Percentiles rank a stretch among this genome's conserved stretches.
Evolutionary conservation across 2,329 filamentous ascomycete species (phyloP).

Genomic region (Eutypella sp.): DNA sequence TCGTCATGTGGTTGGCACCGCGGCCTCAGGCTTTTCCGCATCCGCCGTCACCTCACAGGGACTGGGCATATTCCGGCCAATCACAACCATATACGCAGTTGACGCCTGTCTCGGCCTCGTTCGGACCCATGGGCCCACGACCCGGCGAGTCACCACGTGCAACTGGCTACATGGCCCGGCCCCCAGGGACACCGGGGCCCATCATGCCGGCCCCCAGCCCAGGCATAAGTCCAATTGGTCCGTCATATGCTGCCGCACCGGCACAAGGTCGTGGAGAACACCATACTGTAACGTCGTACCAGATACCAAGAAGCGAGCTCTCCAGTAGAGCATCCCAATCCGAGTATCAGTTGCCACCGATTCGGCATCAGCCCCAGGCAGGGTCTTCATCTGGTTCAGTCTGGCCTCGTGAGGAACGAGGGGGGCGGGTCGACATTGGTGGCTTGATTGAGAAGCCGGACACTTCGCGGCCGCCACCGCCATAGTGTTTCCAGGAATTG

Average conservation of each 20-base stretch:
- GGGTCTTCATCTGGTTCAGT: constrained; percentile 17
- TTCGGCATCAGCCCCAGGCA: constrained; percentile 29
- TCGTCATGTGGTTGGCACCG: constrained; percentile 45
- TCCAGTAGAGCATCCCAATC: constrained; percentile 27
- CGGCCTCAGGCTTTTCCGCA: constrained; percentile 35
- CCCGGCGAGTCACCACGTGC: constrained; percentile 30
- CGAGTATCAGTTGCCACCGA: constrained; percentile 36
- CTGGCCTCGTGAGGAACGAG: constrained; percentile 45
- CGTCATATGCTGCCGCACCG: constrained; percentile 43
- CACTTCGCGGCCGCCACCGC: constrained; percentile 24
- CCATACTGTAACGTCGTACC: constrained; percentile 39
- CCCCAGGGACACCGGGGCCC: constrained; percentile 26
- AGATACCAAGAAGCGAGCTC: constrained; percentile 50
- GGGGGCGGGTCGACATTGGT: constrained; percentile 54
- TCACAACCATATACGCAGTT: constrained; percentile 37
- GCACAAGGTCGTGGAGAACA: constrained; percentile 46
- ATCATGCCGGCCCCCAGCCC: constrained; percentile 27
- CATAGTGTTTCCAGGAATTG: constrained; percentile 5
- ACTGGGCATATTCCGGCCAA: constrained; percentile 38
- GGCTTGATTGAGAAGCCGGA: constrained; percentile 57
- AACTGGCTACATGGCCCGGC: constrained; percentile 25
- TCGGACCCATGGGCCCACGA: constrained; percentile 40
- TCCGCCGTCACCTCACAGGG: constrained; percentile 41
- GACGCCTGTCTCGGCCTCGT: constrained; percentile 42
- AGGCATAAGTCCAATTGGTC: constrained; percentile 36